Percentiles rank a stretch among this genome's conserved stretches.
Evolutionary conservation across 2,329 filamentous ascomycete genomes (phyloP).

Genomic region (Talaromyces marneffei): DNA sequence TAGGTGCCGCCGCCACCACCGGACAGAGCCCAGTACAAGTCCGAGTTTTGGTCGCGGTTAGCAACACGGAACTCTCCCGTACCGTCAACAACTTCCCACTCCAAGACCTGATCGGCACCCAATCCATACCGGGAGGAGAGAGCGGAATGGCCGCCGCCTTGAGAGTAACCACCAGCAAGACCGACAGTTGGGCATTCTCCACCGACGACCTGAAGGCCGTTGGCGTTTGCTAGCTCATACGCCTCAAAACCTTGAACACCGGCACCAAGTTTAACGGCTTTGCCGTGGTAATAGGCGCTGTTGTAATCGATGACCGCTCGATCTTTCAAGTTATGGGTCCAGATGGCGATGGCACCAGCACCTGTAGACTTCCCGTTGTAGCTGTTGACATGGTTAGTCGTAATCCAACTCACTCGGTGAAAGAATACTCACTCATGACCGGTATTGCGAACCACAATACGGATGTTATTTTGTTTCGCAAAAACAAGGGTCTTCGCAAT

Average conservation of each 20-base stretch:
- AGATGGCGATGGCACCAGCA: constrained; percentile 44
- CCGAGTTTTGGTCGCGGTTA: constrained; percentile 18
- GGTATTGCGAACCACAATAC: constrained; percentile 12
- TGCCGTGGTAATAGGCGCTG: background rate
- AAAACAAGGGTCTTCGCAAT: constrained; percentile 7
- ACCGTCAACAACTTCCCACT: constrained; percentile 47
- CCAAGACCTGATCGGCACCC: constrained; percentile 54
- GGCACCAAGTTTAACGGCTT: constrained; percentile 7
- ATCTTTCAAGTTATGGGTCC: constrained; percentile 46
- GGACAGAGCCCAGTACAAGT: constrained; percentile 47
- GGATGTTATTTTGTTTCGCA: constrained; percentile 12
- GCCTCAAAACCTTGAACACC: constrained; percentile 1
- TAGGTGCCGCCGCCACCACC: constrained; percentile 50
- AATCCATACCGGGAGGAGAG: constrained; percentile 34
- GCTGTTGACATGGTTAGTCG: background rate
- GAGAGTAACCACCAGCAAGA: constrained; percentile 54
- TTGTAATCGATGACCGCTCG: constrained; percentile 34
- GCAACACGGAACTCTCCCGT: constrained; percentile 30
- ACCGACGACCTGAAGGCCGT: constrained; percentile 49
- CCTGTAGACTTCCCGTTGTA: constrained; percentile 45
- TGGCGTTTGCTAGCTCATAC: constrained; percentile 30
- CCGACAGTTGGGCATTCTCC: constrained; percentile 50
- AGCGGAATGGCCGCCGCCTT: constrained; percentile 55
- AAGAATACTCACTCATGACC: constrained; percentile 7
- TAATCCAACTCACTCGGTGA: background rate